Percentiles rank a stretch among this genome's conserved stretches.
Conservation (phyloP, 176 grass and related monocot genomes). For the Oropetium thomaeum region DNA sequence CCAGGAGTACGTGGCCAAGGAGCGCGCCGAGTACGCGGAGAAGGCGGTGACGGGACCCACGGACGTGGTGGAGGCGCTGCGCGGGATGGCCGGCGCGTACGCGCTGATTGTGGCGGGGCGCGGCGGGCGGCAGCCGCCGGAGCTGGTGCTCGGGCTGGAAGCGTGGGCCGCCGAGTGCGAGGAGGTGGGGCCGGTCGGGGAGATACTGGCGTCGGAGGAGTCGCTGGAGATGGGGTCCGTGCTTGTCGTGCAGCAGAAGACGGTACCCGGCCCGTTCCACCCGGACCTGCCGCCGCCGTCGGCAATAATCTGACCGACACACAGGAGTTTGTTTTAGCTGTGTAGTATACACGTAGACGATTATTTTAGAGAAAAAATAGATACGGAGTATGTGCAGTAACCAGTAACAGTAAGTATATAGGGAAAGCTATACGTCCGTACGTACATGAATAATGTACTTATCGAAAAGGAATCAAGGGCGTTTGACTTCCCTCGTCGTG, state of each 20-base stretch:
- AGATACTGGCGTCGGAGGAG: constrained; percentile 36
- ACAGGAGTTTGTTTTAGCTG: not conserved
- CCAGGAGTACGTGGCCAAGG: constrained; percentile 39
- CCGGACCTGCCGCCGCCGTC: not conserved
- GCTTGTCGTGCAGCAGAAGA: constrained; percentile 40
- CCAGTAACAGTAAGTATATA: no score
- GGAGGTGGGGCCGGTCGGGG: constrained; percentile 37
- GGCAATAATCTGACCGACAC: not conserved
- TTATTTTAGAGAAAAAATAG: not conserved
- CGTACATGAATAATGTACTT: not conserved
- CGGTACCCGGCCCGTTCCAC: not conserved
- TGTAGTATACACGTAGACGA: constrained; percentile 27
- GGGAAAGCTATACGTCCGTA: no score
- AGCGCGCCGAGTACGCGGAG: constrained; percentile 36
- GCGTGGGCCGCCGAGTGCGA: constrained; percentile 11
- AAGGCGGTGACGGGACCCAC: not conserved
- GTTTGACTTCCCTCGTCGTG: not conserved
- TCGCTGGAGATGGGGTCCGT: constrained; percentile 44
- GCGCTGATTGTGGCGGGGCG: constrained; percentile 38
- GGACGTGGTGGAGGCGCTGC: constrained; percentile 37
- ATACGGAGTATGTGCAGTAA: not conserved
- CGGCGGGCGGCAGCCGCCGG: constrained; percentile 37
- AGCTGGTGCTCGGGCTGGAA: constrained; percentile 32
- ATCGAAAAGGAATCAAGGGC: not conserved
- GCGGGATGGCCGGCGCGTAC: constrained; percentile 33